Base-by-base conservation (phyloP, 2,329 filamentous ascomycete species). In the Xylariaceae sp. region DNA sequence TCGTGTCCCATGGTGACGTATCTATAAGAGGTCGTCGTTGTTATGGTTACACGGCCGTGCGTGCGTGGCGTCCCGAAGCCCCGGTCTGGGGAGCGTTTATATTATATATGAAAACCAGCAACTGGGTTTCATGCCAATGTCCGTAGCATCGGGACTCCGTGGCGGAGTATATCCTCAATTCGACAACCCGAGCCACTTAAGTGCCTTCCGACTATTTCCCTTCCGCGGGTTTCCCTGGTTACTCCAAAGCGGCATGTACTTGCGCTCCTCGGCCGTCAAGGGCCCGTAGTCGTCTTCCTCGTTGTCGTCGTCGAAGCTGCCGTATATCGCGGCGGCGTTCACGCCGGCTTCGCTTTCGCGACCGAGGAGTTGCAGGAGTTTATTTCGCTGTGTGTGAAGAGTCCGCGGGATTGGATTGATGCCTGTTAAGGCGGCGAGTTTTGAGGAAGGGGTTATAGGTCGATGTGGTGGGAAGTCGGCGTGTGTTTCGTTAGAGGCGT, bases 171-270 rank as follows among this genome's bases (percentile, higher is more conserved):
- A 34, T 41, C 3, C n/a, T 62, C 45, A 66, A 2, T 34, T 68
- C n/a, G 68, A 53, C 3, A 82, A 69, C 0, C 80, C 80, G 1
- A 83, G 72, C 67, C 81, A 82, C 68, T 80, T 82, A 55, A 82
- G 74, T 5, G 81, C 81, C 68, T 83, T 83, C 6, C 76, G 74
- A 53, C 74, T 80, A 58, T 76, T 78, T 1, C 73, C 75, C 67
- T 76, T 77, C 13, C 69, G 72, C 34, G 67, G 64, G 9, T 65
- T 65, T 2, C 66, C 61, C 60, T 73, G 57, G 71, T 71, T 67
- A 8, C 51, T 50, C 58, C 60, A 78, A 23, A 82, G 73, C 3
- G 81, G 81, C 78, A 83, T 81, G 37, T 83, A 75, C 47, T 79
- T 74, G 37, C 78, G 75, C 68, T 81, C 79, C 59, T 82, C 80